A percentile compares a stretch with the other conserved stretches of the same genome.
phyloP scores from a whole-genome alignment of 140 eudicot genomes.

The Artemisia princeps region DNA sequence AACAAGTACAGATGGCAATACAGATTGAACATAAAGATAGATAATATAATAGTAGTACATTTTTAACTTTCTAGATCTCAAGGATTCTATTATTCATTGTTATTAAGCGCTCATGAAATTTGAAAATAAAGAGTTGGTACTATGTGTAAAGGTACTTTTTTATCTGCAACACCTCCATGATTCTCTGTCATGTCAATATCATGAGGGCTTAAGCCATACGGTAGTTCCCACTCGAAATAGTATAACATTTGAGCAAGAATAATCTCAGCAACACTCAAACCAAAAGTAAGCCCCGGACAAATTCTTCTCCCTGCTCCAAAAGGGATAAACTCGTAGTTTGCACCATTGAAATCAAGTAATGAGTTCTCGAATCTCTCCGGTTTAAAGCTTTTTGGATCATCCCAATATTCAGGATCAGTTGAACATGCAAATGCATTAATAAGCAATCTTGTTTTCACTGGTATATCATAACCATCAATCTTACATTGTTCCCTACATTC shows the following conservation, averaged over 20 bases:
- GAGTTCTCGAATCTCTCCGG: too few relatives aligned
- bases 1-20: too few relatives aligned
- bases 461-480: constrained; percentile 14
- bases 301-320: too few relatives aligned
- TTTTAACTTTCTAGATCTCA: too few relatives aligned
- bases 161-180: not conserved
- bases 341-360: too few relatives aligned
- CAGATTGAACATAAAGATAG: too few relatives aligned
- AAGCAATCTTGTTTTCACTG: not conserved
- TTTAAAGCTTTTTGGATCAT: not conserved
- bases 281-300: too few relatives aligned
- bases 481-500: constrained; percentile 4
- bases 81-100: too few relatives aligned
- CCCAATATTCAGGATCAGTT: constrained; percentile 3
- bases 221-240: constrained; percentile 10
- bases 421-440: not conserved
- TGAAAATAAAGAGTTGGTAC: not conserved
- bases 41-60: too few relatives aligned
- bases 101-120: not conserved
- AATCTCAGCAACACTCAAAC: too few relatives aligned
- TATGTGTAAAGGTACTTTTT: not conserved
- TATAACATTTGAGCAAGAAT: constrained; percentile 6
- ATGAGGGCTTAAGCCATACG: not conserved
- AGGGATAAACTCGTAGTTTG: too few relatives aligned
- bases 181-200: constrained; percentile 11